phyloP scores from a whole-genome alignment of 129 eudicot species.

The Solidago caesia region DNA sequence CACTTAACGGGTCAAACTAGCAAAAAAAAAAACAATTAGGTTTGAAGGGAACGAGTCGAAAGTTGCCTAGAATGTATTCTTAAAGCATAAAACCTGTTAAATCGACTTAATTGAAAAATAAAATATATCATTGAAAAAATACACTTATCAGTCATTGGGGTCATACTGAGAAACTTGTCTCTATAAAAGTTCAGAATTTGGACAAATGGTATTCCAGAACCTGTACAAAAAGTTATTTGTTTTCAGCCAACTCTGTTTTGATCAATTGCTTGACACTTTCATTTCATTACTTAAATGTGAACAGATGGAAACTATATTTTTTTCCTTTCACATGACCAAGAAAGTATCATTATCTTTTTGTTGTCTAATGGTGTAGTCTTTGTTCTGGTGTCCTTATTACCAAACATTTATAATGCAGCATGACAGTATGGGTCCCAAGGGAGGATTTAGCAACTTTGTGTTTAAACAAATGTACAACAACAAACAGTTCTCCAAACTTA shows the following conservation, averaged over 20 bases:
- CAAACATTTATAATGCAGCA: constrained; percentile 48
- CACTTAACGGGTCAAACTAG: neutral
- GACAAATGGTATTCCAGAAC: constrained; percentile 8
- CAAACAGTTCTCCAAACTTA: constrained; percentile 68
- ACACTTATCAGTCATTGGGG: too few species aligned
- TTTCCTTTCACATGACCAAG: neutral
- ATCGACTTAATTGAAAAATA: too few species aligned
- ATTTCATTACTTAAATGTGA: neutral
- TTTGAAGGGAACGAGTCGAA: too few species aligned
- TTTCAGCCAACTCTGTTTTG: neutral
- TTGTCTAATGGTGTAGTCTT: neutral
- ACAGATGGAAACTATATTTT: neutral
- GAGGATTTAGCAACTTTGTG: constrained; percentile 86
- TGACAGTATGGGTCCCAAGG: constrained; percentile 90
- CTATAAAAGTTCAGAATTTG: neutral
- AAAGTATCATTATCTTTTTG: neutral
- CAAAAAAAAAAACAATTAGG: too few species aligned
- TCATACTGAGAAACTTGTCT: too few species aligned
- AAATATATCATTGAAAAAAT: too few species aligned
- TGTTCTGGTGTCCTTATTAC: constrained; percentile 12
- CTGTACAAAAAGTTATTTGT: neutral
- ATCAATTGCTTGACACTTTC: neutral
- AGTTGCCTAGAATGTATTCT: too few species aligned
- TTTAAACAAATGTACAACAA: constrained; percentile 68
- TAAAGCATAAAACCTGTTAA: too few species aligned